Percentiles rank a stretch among this genome's conserved stretches.
These are phyloP conservation scores for Colletotrichum phormii DNA, from an alignment of 2,329 filamentous ascomycete genomes.

Conservation along the genomic window DNA sequence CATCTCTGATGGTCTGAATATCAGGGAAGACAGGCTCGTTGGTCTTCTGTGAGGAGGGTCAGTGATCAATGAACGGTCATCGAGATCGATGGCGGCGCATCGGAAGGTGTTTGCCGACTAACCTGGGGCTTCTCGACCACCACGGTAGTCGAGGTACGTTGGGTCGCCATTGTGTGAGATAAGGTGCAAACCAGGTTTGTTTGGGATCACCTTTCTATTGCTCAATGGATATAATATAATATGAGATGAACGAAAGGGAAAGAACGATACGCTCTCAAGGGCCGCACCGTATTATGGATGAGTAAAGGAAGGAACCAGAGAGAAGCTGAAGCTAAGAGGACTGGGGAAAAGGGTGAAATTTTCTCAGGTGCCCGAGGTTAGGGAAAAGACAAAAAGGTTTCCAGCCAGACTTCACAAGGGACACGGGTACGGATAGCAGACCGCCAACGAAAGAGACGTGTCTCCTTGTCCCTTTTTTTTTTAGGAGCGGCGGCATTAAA, in stretches of 20 bases:
- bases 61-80: not conserved
- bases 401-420: not conserved
- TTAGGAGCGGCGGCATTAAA: slow-evolving; percentile 13
- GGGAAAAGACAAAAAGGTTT: not conserved
- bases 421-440: slow-evolving; percentile 5
- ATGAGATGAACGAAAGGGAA: slow-evolving; percentile 23
- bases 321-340: not conserved
- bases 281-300: not conserved
- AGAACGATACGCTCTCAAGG: not conserved
- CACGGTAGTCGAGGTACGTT: slow-evolving; percentile 29
- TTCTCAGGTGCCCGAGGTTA: slow-evolving; percentile 28
- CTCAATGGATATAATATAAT: slow-evolving; percentile 21
- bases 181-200: not conserved
- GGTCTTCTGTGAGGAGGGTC: slow-evolving; percentile 15
- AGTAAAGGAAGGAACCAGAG: slow-evolving; percentile 1
- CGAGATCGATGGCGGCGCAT: slow-evolving; percentile 8
- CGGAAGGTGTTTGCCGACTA: slow-evolving; percentile 5
- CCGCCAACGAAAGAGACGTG: slow-evolving; percentile 22
- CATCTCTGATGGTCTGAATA: slow-evolving; percentile 60
- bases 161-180: slow-evolving; percentile 22
- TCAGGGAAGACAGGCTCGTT: slow-evolving; percentile 51
- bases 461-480: slow-evolving; percentile 24
- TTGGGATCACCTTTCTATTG: not conserved
- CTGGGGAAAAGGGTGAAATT: slow-evolving; percentile 5
- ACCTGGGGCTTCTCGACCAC: slow-evolving; percentile 38